Evolutionary conservation across 768 basidiomycete genomes (phyloP), one percentile per base, ranked within the genome.

Genomic region (Cubamyces lactineus): DNA sequence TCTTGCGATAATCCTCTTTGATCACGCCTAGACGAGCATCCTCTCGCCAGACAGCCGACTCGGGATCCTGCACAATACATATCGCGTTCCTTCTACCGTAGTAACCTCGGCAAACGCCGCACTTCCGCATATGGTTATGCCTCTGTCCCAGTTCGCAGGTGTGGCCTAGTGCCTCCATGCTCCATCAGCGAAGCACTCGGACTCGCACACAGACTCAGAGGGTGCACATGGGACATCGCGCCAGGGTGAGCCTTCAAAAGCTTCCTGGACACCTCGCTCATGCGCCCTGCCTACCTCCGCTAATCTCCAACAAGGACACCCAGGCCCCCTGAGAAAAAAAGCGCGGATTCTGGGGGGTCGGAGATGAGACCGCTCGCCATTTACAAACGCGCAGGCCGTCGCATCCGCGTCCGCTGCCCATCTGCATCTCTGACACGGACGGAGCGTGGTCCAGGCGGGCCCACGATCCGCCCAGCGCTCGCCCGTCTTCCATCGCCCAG

Each of bases 81-180:
- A 34, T 34, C 34, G 34, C 34, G 5, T 34, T 34, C 34, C 34
- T 34, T 34, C 34, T 34, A 34, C 34, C 13, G 12, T 15, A 8
- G n/a, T n/a, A 5, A 11, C 12, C 51, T 38, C 53, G 53, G 59
- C 52, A 61, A 30, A 12, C 21, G 34, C 59, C 59, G 59, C 23
- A n/a, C 23, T 39, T 54, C 59, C 59, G 23, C 13, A 61, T 61
- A 41, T 61, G 53, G 59, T 19, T 17, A 42, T 23, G 11, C 21
- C 41, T 39, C 21, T 23, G 40, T 30, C 48, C 48, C 26, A 9
- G 8, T n/a, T 16, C 12, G n/a, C 15, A n/a, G 26, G 42, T 24
- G 39, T 47, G 57, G 57, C 57, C 57, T 49, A 39, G n/a, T 26
- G 13, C 24, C n/a, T n/a, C 21, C 26, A 11, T 28, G 4, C 28